Base-by-base conservation (phyloP, 2,329 filamentous ascomycete species). In the Beauveria asiatica region DNA sequence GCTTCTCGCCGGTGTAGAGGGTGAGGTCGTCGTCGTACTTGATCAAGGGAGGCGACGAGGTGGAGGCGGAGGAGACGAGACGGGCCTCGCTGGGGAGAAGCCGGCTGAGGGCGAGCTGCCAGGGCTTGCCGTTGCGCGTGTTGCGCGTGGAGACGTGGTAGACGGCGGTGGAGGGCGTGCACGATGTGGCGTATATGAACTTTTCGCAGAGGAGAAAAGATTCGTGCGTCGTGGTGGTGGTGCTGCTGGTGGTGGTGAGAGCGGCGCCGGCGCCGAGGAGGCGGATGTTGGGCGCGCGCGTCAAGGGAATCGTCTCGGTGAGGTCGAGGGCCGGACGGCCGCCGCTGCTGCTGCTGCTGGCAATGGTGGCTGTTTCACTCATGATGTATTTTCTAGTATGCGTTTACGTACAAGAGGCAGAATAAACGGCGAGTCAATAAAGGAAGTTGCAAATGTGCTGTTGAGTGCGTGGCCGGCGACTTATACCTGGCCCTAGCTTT, bases 11-110 rank as follows among this genome's bases (percentile, higher is more conserved):
- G 6, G 49, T 52, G 41, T 59, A 52, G 5, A 59, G 48, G 10
- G 57, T 59, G 10, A 59, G 48, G 57, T 59, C 57, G 39, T 52
- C 57, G 16, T 59, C 57, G 57, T 59, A 59, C 13, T 41, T 46
- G 50, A 54, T 60, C 4, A 60, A 42, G 6, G 51, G 9, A 3
- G 17, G 27, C 19, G 27, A 9, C 23, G 42, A 13, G 27, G 58
- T 4, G 44, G 58, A 37, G 10, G 48, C 11, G 33, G 11, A 6
- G 27, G 45, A 27, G 57, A 59, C 48, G 16, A 23, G 57, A 17
- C 48, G 57, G 4, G n/a, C 6, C 48, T 59, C 57, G 57, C 57
- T 52, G 37, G 57, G 57, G n/a, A 59, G 57, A 7, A 59, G 39
- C 19, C 37, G 57, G 48, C 48, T 52, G 39, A 59, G 44, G 19